Percentiles rank a stretch among this genome's conserved stretches.
Conservation (phyloP, 371 early-diverging fungal species). For the Mucor circinelloides region DNA sequence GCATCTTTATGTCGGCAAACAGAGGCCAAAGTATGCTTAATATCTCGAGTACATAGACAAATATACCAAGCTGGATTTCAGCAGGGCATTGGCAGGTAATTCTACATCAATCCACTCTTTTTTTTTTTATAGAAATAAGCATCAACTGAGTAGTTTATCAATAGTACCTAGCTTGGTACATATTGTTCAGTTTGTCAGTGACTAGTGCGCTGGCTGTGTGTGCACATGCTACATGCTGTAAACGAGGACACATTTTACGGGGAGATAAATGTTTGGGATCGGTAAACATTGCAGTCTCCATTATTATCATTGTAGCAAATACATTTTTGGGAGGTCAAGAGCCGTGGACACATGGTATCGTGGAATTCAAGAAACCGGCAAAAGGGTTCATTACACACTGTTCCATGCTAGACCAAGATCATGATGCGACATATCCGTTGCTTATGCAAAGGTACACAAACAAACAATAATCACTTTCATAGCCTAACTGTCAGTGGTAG, state of each 20-base stretch:
- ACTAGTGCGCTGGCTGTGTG: conserved; percentile 27
- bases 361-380: conserved; percentile 35
- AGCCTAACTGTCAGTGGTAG: neutral
- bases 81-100: conserved; percentile 46
- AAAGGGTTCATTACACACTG: conserved; percentile 40
- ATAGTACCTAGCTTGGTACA: conserved; percentile 39
- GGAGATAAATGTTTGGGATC: conserved; percentile 36
- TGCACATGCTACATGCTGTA: conserved; percentile 35
- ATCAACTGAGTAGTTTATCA: neutral
- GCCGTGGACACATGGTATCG: conserved; percentile 41
- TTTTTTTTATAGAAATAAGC: neutral
- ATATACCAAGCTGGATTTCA: conserved; percentile 34
- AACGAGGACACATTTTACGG: conserved; percentile 29
- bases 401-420: conserved; percentile 23
- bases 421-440: conserved; percentile 35
- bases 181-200: conserved; percentile 24
- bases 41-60: conserved; percentile 13
- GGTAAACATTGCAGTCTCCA: conserved; percentile 19
- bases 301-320: conserved; percentile 13
- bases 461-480: no score
- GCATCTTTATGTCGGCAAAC: no score
- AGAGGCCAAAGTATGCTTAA: neutral
- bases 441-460: conserved; percentile 40
- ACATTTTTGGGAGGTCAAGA: conserved; percentile 35
- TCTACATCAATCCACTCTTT: neutral